Evolutionary conservation across 2,329 filamentous ascomycete species (phyloP).

Genomic region (Venturiaceae sp.): DNA sequence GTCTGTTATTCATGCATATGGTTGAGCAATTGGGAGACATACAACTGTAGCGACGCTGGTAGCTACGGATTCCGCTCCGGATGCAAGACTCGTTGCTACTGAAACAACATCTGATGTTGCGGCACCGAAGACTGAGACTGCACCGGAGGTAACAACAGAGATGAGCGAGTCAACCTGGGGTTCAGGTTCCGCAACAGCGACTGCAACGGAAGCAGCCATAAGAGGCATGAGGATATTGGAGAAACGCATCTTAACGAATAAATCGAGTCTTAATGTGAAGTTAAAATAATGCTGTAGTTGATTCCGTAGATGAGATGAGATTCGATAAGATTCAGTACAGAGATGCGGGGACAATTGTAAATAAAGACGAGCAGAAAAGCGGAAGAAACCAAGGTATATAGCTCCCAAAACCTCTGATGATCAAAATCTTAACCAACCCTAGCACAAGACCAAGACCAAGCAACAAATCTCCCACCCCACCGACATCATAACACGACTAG

Average conservation of each 20-base stretch:
- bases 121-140: not conserved
- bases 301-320: not conserved
- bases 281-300: no score
- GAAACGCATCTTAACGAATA: not conserved
- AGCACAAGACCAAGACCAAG: no score
- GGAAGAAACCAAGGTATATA: not conserved
- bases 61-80: not conserved
- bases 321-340: not conserved
- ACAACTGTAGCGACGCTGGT: slow-evolving; percentile 2
- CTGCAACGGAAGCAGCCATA: not conserved
- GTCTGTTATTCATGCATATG: not conserved
- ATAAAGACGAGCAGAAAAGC: no score
- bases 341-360: no score
- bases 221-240: not conserved
- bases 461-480: no score
- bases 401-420: not conserved
- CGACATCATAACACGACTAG: not conserved
- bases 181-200: not conserved
- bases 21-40: not conserved
- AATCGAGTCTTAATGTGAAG: not conserved
- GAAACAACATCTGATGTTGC: slow-evolving; percentile 2
- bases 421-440: not conserved
- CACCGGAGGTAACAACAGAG: not conserved
- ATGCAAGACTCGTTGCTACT: not conserved
- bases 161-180: not conserved